Evolutionary conservation across 768 basidiomycete genomes (phyloP).

Genomic region (Hypholoma fasciculare): DNA sequence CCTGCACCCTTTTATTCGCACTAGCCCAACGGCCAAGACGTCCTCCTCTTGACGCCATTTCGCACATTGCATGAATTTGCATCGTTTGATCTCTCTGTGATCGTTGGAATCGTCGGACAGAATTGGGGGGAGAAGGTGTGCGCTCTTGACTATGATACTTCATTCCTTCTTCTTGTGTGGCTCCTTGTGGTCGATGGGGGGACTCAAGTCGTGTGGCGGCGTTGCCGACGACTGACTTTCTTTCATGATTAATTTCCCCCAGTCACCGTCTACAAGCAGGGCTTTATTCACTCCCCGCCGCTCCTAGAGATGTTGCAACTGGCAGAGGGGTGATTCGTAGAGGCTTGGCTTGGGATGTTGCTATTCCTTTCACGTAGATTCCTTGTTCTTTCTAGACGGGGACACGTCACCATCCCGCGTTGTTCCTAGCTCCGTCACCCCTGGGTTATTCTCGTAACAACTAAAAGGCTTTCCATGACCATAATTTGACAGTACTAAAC

Average conservation of each 20-base stretch:
- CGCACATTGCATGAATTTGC: neutral
- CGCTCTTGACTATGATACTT: neutral
- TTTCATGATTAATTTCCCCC: no score
- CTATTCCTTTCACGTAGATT: neutral
- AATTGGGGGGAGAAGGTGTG: conserved; percentile 1
- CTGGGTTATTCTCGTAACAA: neutral
- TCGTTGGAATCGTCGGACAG: conserved; percentile 1
- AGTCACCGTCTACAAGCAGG: no score
- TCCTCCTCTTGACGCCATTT: no score
- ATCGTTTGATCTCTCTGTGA: conserved; percentile 5
- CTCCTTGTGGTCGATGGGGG: neutral
- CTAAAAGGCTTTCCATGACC: neutral
- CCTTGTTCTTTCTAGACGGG: neutral
- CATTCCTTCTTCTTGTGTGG: neutral
- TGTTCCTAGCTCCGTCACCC: conserved; percentile 1
- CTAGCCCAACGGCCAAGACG: neutral
- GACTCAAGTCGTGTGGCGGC: neutral
- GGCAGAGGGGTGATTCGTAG: neutral
- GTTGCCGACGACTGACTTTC: no score
- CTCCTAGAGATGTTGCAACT: neutral
- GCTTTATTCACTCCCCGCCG: no score
- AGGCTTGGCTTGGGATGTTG: neutral
- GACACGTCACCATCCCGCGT: conserved; percentile 2
- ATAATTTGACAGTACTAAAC: neutral
- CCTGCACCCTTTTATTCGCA: neutral